Evolutionary conservation across 441 rosid species (phyloP).

Genomic region (Syzygium malaccense): DNA sequence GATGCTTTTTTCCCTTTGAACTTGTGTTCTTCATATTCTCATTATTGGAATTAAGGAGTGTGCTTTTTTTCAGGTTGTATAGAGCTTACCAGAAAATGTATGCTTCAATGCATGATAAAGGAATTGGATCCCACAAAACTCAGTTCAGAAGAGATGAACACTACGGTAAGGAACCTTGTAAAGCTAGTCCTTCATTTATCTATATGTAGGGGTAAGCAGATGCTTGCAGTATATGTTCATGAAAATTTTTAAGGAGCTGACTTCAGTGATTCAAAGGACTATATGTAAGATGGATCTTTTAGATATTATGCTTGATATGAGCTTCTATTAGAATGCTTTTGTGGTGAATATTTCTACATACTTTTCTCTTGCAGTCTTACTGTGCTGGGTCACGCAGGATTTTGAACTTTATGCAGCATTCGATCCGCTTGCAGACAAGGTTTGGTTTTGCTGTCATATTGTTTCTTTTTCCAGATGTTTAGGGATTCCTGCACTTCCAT

Average conservation of each 20-base stretch:
- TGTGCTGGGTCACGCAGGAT: slow-evolving; percentile 98
- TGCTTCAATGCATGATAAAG: slow-evolving; percentile 88
- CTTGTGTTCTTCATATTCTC: not conserved
- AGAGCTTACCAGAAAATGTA: slow-evolving; percentile 92
- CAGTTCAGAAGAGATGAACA: slow-evolving; percentile 95
- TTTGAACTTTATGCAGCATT: slow-evolving; percentile 96
- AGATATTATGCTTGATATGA: not conserved
- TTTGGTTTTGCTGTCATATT: slow-evolving; percentile 14
- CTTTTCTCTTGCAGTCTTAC: slow-evolving; percentile 50
- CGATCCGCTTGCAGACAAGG: slow-evolving; percentile 99
- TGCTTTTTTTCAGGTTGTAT: slow-evolving; percentile 55
- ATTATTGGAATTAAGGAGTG: slow-evolving; percentile 8
- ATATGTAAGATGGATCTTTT: not conserved
- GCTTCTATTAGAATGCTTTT: not conserved
- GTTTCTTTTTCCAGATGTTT: not conserved
- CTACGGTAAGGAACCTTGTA: slow-evolving; percentile 38
- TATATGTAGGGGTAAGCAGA: not conserved
- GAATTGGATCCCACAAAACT: slow-evolving; percentile 82
- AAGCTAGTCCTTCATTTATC: not conserved
- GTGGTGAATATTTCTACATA: not conserved
- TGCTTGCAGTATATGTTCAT: not conserved
- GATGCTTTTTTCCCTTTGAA: not conserved
- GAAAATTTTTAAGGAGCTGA: not conserved
- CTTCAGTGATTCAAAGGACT: not conserved
- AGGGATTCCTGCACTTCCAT: not conserved